A percentile compares a stretch with the other conserved stretches of the same genome.
These are phyloP conservation scores for Cladosporium austrohemisphaericum DNA, from an alignment of 2,329 filamentous ascomycete genomes.

Conservation along the genomic window DNA sequence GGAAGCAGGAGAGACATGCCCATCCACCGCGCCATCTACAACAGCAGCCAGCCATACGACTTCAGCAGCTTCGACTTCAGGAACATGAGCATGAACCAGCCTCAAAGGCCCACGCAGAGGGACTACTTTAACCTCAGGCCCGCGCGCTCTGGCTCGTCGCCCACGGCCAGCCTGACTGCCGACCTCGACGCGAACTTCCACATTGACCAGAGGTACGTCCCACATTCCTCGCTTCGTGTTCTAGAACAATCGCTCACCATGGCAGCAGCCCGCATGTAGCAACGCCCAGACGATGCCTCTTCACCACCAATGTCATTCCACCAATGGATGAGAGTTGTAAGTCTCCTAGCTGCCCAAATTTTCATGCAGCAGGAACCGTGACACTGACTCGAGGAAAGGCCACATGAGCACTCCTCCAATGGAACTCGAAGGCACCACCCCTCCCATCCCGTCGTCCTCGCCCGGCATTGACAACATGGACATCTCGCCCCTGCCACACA, in stretches of 20 bases:
- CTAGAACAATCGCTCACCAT: slow-evolving; percentile 38
- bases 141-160: slow-evolving; percentile 81
- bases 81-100: slow-evolving; percentile 68
- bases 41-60: slow-evolving; percentile 51
- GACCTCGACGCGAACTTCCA: slow-evolving; percentile 97
- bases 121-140: slow-evolving; percentile 84
- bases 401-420: slow-evolving; percentile 44
- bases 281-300: slow-evolving; percentile 79
- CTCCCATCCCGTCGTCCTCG: slow-evolving; percentile 79
- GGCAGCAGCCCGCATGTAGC: slow-evolving; percentile 69
- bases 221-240: slow-evolving; percentile 32
- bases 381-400: slow-evolving; percentile 35
- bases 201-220: slow-evolving; percentile 79
- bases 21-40: slow-evolving; percentile 48
- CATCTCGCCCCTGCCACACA: slow-evolving; percentile 88
- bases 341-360: slow-evolving; percentile 28
- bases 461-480: slow-evolving; percentile 84
- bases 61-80: slow-evolving; percentile 72
- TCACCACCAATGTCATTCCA: slow-evolving; percentile 67
- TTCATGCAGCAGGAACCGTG: background rate
- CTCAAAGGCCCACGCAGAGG: slow-evolving; percentile 55
- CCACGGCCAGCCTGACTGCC: slow-evolving; percentile 82
- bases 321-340: slow-evolving; percentile 35
- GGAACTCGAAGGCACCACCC: slow-evolving; percentile 71
- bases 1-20: slow-evolving; percentile 55